These are phyloP conservation scores for Fusarium devonianum DNA, from an alignment of 2,329 filamentous ascomycete genomes.

Conservation along the genomic window DNA sequence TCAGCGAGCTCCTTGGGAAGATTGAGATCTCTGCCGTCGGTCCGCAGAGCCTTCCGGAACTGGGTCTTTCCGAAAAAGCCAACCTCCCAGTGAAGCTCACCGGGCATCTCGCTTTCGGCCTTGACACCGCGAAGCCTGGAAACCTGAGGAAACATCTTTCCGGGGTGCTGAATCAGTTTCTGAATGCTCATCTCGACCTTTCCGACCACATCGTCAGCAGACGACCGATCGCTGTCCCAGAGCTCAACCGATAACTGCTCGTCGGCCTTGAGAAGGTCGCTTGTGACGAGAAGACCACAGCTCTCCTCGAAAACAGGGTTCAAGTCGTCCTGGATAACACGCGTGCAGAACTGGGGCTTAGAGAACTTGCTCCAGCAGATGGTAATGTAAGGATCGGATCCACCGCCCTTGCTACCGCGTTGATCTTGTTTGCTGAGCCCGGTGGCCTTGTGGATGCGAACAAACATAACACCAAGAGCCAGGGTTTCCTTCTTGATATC, in stretches of 20 bases:
- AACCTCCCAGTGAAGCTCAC: slow-evolving; percentile 94
- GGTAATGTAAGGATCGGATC: slow-evolving; percentile 95
- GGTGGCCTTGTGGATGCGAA: slow-evolving; percentile 86
- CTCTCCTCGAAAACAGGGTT: slow-evolving; percentile 94
- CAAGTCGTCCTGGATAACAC: slow-evolving; percentile 92
- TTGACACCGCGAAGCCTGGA: slow-evolving; percentile 85
- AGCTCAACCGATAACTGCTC: slow-evolving; percentile 93
- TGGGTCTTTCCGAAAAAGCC: slow-evolving; percentile 93
- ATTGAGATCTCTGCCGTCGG: slow-evolving; percentile 82
- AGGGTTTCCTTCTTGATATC: slow-evolving; percentile 88
- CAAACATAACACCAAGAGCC: slow-evolving; percentile 88
- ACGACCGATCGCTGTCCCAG: slow-evolving; percentile 94
- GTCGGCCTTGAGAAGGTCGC: slow-evolving; percentile 89
- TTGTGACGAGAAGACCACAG: slow-evolving; percentile 82
- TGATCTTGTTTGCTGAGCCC: slow-evolving; percentile 91
- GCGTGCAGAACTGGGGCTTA: slow-evolving; percentile 97
- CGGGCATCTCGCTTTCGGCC: slow-evolving; percentile 86
- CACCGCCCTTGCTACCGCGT: slow-evolving; percentile 82
- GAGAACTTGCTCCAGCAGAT: slow-evolving; percentile 94
- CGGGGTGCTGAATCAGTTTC: slow-evolving; percentile 90
- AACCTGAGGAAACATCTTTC: slow-evolving; percentile 88
- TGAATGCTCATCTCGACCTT: slow-evolving; percentile 94
- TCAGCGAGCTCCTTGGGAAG: slow-evolving; percentile 78
- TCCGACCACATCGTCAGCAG: slow-evolving; percentile 92
- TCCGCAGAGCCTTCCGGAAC: slow-evolving; percentile 83